Evolutionary conservation across 768 basidiomycete genomes (phyloP), one percentile per base, ranked within the genome.

Genomic region (Ephemerocybe angulata): DNA sequence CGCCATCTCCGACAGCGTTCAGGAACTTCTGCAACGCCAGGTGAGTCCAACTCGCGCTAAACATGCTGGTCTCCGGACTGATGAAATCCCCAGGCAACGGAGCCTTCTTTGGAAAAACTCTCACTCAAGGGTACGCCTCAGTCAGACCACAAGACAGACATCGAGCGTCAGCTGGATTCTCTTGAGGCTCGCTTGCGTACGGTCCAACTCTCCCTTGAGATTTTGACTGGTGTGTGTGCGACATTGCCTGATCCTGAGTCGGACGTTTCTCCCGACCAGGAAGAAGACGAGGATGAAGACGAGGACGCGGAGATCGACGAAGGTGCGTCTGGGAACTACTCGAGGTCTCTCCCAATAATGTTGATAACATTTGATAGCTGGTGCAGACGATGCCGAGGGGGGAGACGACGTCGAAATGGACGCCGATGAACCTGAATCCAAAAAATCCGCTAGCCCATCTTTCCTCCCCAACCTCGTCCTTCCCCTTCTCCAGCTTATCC

Each of bases 191-290:
- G 73, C 52, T 68, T 97, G 50, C 78, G 86, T 61, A 88, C 88
- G 1, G 78, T 91, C 11, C 87, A 89, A 59, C 78, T 94, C 29
- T 84, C 88, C n/a, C 75, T 97, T 25, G 94, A 98, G 70, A 84
- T 97, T 47, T 68, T 97, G 58, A 95, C 93, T 0, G 88, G 88
- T 28, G 75, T 81, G n/a, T 97, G 91, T 65, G 93, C 93, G 19
- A 90, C 86, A 5, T 71, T 97, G 37, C 91, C 91, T 4, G 91
- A 93, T 62, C 83, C 87, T 17, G 69, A 65, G 27, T 59, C 63
- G 0, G 54, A 55, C 30, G 38, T 28, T 15, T 15, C 35, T n/a
- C 65, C 66, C 17, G 68, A 69, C 11, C 71, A 72, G 24, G 75
- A 79, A 63, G 77, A 75, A 58, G 70, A 64, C 52, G 69, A 59